Conservation (phyloP, 2,329 filamentous ascomycete species). For the Bipolaris gigantea region DNA sequence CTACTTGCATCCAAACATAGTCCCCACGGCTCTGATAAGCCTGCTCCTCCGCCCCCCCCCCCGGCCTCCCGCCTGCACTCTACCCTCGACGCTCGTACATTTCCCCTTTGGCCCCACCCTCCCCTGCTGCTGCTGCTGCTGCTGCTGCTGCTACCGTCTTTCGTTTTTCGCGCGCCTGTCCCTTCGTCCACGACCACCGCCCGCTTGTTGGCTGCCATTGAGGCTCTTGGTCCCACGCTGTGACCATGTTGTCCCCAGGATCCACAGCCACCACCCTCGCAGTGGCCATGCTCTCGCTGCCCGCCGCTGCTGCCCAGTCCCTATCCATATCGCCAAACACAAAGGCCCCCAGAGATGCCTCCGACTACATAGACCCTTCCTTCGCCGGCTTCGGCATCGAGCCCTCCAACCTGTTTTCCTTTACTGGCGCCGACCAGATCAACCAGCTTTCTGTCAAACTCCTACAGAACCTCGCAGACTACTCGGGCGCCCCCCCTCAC, state of each 20-base stretch:
- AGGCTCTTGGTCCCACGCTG: neutral
- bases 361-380: constrained; percentile 46
- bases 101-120: neutral
- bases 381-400: constrained; percentile 58
- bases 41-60: neutral
- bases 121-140: neutral
- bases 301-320: constrained; percentile 29
- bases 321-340: constrained; percentile 37
- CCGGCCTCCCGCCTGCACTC: neutral
- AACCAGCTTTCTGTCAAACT: constrained; percentile 54
- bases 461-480: constrained; percentile 53
- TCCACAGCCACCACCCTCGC: constrained; percentile 16
- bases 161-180: neutral
- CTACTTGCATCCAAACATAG: too few relatives aligned
- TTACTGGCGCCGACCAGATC: constrained; percentile 48
- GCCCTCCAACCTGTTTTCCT: constrained; percentile 57
- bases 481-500: constrained; percentile 53
- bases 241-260: constrained; percentile 28
- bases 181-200: neutral
- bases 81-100: too few relatives aligned
- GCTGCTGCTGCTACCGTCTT: neutral
- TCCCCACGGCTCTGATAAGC: neutral
- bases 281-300: constrained; percentile 22
- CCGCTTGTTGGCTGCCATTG: neutral
- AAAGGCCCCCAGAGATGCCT: constrained; percentile 36